These are phyloP conservation scores for Nitzschia inconspicua DNA, from an alignment of 108 stramenopile species.

Conservation along the genomic window DNA sequence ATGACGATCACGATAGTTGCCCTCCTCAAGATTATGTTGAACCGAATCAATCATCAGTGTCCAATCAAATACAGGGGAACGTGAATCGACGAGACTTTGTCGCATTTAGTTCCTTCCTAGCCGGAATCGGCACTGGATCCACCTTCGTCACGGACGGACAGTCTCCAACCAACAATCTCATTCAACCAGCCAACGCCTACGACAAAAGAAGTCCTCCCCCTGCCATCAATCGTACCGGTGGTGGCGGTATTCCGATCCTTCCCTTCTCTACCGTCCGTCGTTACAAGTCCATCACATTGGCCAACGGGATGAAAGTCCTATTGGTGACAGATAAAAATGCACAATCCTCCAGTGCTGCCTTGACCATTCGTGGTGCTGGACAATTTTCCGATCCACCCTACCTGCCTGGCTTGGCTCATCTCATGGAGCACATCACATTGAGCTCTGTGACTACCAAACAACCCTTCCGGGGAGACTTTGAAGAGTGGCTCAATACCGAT, in stretches of 20 bases:
- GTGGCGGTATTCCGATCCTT: neutral
- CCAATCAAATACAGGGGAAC: too few relatives aligned
- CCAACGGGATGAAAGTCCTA: conserved; percentile 63
- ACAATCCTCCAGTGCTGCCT: conserved; percentile 42
- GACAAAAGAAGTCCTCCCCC: neutral
- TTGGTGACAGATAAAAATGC: conserved; percentile 53
- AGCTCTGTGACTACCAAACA: neutral
- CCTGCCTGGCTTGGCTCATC: conserved; percentile 65
- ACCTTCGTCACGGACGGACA: neutral
- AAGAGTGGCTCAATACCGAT: conserved; percentile 55
- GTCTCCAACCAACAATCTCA: neutral
- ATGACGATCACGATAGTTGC: too few relatives aligned
- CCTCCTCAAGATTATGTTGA: too few relatives aligned
- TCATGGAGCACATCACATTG: conserved; percentile 77
- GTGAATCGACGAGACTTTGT: conserved; percentile 12
- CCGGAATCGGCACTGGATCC: neutral
- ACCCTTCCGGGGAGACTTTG: conserved; percentile 42
- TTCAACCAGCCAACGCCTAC: neutral
- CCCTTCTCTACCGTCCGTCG: conserved; percentile 64
- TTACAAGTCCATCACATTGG: conserved; percentile 52
- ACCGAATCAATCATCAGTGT: too few relatives aligned
- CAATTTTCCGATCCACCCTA: conserved; percentile 65
- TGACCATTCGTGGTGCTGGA: conserved; percentile 65
- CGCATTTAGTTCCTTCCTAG: neutral
- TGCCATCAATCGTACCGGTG: neutral